phyloP scores from a whole-genome alignment of 169 alveolate species.

The Plasmodium coatneyi region DNA sequence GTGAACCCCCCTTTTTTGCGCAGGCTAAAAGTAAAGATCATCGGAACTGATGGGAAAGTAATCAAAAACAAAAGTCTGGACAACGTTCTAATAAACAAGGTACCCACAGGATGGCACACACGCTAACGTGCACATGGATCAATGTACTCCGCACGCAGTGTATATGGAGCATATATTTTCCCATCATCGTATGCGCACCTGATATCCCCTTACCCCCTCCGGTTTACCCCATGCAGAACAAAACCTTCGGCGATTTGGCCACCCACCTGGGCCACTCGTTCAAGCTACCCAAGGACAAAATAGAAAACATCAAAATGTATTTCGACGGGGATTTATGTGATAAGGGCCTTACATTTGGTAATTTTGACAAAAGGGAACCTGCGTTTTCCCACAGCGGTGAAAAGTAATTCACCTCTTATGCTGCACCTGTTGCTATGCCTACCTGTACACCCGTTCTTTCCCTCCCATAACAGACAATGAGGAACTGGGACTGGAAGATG shows the following conservation, averaged over 20 bases:
- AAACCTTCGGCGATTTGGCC: conserved; percentile 72
- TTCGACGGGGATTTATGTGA: conserved; percentile 73
- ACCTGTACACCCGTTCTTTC: background rate
- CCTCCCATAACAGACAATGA: conserved; percentile 20
- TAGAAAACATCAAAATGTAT: conserved; percentile 55
- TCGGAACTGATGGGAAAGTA: conserved; percentile 56
- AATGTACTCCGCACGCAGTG: background rate
- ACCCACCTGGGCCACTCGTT: conserved; percentile 33
- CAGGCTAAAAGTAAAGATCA: conserved; percentile 63
- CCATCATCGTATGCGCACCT: background rate
- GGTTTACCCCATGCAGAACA: conserved; percentile 7
- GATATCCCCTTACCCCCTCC: background rate
- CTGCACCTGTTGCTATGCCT: background rate
- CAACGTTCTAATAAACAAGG: conserved; percentile 70
- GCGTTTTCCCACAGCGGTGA: background rate
- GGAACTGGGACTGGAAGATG: conserved; percentile 66
- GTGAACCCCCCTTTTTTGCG: background rate
- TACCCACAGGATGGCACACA: conserved; percentile 2
- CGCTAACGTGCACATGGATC: background rate
- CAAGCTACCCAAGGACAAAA: conserved; percentile 47
- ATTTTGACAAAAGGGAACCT: background rate
- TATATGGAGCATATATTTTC: background rate
- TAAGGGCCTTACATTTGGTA: conserved; percentile 51
- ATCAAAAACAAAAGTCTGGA: conserved; percentile 59
- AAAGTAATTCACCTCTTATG: background rate